These are phyloP conservation scores for Pyrenochaeta sp. DNA, from an alignment of 2,329 filamentous ascomycete species.

Conservation along the genomic window DNA sequence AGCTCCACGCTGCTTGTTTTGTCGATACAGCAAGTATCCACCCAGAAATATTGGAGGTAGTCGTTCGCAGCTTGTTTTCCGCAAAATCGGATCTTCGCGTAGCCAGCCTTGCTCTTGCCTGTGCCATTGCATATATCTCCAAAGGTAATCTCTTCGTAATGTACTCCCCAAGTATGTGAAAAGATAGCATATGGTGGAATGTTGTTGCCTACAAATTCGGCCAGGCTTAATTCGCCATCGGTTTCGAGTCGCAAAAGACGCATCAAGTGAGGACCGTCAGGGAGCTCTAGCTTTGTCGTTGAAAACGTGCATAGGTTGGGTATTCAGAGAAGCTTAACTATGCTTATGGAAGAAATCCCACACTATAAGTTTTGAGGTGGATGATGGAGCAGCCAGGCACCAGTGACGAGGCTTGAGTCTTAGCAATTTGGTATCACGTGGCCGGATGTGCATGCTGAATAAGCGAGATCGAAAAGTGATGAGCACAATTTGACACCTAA, in stretches of 20 bases:
- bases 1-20: slow-evolving; percentile 7
- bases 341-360: too few species aligned
- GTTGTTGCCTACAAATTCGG: not conserved
- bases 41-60: slow-evolving; percentile 16
- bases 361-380: too few species aligned
- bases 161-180: slow-evolving; percentile 8
- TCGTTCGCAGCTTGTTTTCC: slow-evolving; percentile 17
- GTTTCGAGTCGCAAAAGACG: slow-evolving; percentile 9
- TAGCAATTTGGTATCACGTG: too few species aligned
- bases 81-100: slow-evolving; percentile 22
- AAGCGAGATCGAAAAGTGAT: too few species aligned
- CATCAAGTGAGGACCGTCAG: not conserved
- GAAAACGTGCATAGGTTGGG: too few species aligned
- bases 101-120: slow-evolving; percentile 3
- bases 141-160: slow-evolving; percentile 9
- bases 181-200: slow-evolving; percentile 14
- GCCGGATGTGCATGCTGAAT: too few species aligned
- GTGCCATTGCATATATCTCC: not conserved
- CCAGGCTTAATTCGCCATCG: slow-evolving; percentile 1
- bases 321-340: too few species aligned
- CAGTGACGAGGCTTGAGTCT: too few species aligned
- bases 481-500: too few species aligned
- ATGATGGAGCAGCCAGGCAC: too few species aligned
- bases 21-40: slow-evolving; percentile 25
- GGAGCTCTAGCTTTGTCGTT: too few species aligned